phyloP scores from a whole-genome alignment of 2,329 filamentous ascomycete species.

The Grosmannia clavigera region DNA sequence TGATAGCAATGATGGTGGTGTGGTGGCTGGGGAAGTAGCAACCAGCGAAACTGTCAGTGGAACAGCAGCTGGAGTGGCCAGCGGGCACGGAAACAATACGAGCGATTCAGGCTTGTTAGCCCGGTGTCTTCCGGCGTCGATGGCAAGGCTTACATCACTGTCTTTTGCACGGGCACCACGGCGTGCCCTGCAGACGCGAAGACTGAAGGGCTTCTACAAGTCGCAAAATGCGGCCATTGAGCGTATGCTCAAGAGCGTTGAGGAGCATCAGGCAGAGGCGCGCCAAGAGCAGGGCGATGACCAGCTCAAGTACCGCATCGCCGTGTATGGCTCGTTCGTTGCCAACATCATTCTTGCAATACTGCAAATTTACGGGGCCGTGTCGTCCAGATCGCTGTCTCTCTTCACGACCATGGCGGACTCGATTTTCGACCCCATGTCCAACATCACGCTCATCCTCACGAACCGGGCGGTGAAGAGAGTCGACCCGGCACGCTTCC shows the following conservation, averaged over 20 bases:
- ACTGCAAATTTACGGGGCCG: constrained; percentile 81
- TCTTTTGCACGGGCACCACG: constrained; percentile 19
- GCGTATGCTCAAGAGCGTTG: constrained; percentile 79
- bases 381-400: constrained; percentile 78
- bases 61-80: neutral
- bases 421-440: constrained; percentile 82
- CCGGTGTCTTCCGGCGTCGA: constrained; percentile 20
- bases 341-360: constrained; percentile 71
- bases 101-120: constrained; percentile 9
- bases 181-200: constrained; percentile 19
- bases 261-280: constrained; percentile 76
- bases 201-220: constrained; percentile 73
- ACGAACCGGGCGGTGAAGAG: constrained; percentile 78
- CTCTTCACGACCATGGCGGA: constrained; percentile 98
- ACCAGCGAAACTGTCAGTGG: too few relatives aligned
- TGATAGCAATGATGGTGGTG: neutral
- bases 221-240: constrained; percentile 89
- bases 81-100: neutral
- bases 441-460: constrained; percentile 76
- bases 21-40: neutral
- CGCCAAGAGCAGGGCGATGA: constrained; percentile 71
- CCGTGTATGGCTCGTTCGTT: constrained; percentile 54
- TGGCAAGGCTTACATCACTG: constrained; percentile 17
- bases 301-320: constrained; percentile 61
- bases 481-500: constrained; percentile 78